A percentile compares a stretch with the other conserved stretches of the same genome.
Conservation (phyloP, 2,329 filamentous ascomycete genomes). For the Stagonosporopsis rhizophila region DNA sequence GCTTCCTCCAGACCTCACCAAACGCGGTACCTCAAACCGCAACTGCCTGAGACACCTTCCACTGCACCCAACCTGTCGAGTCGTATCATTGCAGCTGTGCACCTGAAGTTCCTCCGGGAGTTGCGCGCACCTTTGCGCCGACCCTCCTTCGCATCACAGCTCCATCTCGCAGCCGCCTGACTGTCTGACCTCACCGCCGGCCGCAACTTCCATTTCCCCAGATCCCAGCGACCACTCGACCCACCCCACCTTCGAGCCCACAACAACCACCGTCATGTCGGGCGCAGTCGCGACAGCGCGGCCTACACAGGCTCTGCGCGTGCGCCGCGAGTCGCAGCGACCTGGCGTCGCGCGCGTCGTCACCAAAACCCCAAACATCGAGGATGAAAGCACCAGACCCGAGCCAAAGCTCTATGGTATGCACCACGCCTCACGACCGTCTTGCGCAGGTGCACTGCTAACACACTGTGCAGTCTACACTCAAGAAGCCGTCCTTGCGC, state of each 20-base stretch:
- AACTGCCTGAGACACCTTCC: conserved; percentile 12
- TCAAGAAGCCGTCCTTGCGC: conserved; percentile 80
- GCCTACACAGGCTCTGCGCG: conserved; percentile 52
- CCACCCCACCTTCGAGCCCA: conserved; percentile 9
- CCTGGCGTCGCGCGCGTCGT: conserved; percentile 43
- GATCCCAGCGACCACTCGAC: conserved; percentile 5
- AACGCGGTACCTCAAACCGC: conserved; percentile 14
- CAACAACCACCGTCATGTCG: conserved; percentile 37
- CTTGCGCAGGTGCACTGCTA: conserved; percentile 15
- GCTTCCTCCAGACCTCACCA: conserved; percentile 9
- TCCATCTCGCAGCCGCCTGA: conserved; percentile 1
- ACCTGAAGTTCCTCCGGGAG: conserved; percentile 11
- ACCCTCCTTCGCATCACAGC: conserved; percentile 3
- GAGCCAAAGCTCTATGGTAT: conserved; percentile 44
- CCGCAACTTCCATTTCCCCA: conserved; percentile 20
- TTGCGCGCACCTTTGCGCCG: conserved; percentile 19
- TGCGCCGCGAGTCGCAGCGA: conserved; percentile 53
- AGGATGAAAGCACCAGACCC: conserved; percentile 39
- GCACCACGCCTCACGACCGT: conserved; percentile 1
- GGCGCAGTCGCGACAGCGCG: conserved; percentile 42
- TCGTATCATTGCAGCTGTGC: conserved; percentile 5
- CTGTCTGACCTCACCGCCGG: conserved; percentile 16
- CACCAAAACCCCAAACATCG: conserved; percentile 37
- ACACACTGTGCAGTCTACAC: conserved; percentile 66
- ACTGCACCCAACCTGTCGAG: conserved; percentile 1